A percentile compares a stretch with the other conserved stretches of the same genome.
Conservation (phyloP, 306 rosid species). For the Castanea mollissima region DNA sequence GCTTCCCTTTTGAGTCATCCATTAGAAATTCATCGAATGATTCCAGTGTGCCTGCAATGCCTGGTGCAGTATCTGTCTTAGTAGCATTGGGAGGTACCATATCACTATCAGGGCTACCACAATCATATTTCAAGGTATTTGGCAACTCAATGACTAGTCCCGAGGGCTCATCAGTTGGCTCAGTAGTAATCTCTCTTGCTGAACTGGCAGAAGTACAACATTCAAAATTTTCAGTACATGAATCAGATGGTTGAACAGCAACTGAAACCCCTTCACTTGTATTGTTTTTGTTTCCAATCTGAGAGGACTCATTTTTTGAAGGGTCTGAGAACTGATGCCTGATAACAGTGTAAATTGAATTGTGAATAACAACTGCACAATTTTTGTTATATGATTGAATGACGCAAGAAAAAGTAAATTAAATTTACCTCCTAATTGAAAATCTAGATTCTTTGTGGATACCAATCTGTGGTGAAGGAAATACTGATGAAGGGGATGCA, state of each 20-base stretch:
- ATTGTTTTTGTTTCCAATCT: not conserved
- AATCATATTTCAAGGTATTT: constrained; percentile 20
- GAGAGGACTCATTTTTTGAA: not conserved
- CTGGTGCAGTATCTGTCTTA: not conserved
- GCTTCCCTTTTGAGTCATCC: constrained; percentile 15
- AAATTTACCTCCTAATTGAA: constrained; percentile 17
- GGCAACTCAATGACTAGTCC: constrained; percentile 22
- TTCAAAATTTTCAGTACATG: not conserved
- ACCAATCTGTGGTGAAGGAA: constrained; percentile 32
- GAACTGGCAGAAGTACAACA: not conserved
- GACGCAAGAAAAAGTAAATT: not conserved
- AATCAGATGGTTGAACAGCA: not conserved
- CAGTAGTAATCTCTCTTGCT: not conserved
- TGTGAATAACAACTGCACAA: not conserved
- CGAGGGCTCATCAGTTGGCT: not conserved
- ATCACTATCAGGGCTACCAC: constrained; percentile 24
- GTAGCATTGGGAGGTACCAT: constrained; percentile 2
- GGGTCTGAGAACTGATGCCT: constrained; percentile 24
- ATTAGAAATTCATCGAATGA: not conserved
- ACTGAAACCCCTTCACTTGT: constrained; percentile 4
- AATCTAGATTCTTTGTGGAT: constrained; percentile 19
- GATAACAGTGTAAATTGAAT: not conserved
- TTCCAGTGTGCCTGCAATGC: too few relatives aligned
- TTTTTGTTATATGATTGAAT: not conserved
- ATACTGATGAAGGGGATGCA: constrained; percentile 26